Conservation (phyloP, 1,139 yeast species). For the Hyphopichia pseudoburtonii region DNA sequence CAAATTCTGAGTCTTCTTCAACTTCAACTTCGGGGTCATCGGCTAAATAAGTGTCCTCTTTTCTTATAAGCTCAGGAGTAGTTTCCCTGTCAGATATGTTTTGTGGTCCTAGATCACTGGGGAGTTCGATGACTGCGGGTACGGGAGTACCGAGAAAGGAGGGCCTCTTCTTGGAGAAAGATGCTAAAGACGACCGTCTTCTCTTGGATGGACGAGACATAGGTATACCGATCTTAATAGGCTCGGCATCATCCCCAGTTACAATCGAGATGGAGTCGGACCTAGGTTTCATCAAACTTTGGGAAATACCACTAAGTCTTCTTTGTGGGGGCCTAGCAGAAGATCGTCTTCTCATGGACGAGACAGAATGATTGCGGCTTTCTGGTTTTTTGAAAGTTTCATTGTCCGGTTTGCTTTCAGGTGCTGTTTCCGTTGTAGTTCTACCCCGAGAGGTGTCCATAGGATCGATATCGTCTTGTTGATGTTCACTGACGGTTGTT, state of each 20-base stretch:
- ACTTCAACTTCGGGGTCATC: conserved; percentile 1
- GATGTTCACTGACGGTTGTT: conserved; percentile 3
- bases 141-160: conserved; percentile 3
- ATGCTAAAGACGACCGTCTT: conserved; percentile 24
- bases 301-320: conserved; percentile 38
- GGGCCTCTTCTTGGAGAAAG: background rate
- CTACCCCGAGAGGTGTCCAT: conserved; percentile 21
- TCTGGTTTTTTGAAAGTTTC: conserved; percentile 33
- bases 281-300: conserved; percentile 25
- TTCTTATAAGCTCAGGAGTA: conserved; percentile 3
- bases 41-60: background rate
- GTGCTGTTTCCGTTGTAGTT: conserved; percentile 6
- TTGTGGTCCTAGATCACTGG: conserved; percentile 3
- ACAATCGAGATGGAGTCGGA: conserved; percentile 24
- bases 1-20: conserved; percentile 12
- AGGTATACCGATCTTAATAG: conserved; percentile 42
- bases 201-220: conserved; percentile 29
- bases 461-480: conserved; percentile 31
- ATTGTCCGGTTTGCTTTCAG: conserved; percentile 13
- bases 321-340: conserved; percentile 33
- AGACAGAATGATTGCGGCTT: conserved; percentile 7
- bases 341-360: conserved; percentile 22
- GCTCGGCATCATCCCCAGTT: conserved; percentile 14
- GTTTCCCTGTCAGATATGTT: conserved; percentile 3
- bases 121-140: conserved; percentile 4